Conservation (phyloP, 495 filamentous ascomycete species). For the Podospora comata region DNA sequence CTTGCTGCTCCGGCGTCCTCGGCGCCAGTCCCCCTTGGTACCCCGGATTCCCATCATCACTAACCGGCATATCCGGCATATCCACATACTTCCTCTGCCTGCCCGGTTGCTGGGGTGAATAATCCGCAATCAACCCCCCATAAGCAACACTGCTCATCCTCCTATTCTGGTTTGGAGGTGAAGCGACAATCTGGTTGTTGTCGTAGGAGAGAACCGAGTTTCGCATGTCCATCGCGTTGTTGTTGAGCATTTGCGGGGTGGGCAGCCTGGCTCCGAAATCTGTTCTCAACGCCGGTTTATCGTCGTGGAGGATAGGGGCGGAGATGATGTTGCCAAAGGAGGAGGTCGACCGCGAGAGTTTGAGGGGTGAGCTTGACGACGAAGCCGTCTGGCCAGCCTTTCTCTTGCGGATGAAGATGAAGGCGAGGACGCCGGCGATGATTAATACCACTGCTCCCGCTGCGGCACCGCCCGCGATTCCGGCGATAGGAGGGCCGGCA, state of each 20-base stretch:
- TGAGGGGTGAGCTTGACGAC: conserved; percentile 16
- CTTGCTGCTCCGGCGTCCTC: conserved; percentile 33
- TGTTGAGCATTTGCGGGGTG: conserved; percentile 3
- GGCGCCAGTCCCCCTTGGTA: conserved; percentile 11
- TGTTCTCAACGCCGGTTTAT: conserved; percentile 26
- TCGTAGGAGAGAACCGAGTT: conserved; percentile 1
- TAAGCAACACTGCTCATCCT: conserved; percentile 18
- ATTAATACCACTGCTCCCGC: conserved; percentile 23
- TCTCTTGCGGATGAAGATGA: conserved; percentile 31
- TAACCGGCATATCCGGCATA: conserved; percentile 5
- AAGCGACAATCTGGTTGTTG: conserved; percentile 7
- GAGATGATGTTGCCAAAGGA: conserved; percentile 49
- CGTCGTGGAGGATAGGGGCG: conserved; percentile 39
- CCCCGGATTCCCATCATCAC: conserved; percentile 11
- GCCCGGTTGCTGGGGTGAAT: neutral
- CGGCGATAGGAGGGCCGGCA: conserved; percentile 18
- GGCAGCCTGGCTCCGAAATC: conserved; percentile 35
- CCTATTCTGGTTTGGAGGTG: neutral
- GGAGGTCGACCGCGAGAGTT: conserved; percentile 45
- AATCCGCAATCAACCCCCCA: conserved; percentile 1
- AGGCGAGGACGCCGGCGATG: conserved; percentile 33
- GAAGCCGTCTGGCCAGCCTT: conserved; percentile 19
- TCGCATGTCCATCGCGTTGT: neutral
- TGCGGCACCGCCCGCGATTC: conserved; percentile 30
- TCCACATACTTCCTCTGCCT: conserved; percentile 5